Base-by-base conservation (phyloP, 306 rosid species). In the Fragaria nilgerrensis region DNA sequence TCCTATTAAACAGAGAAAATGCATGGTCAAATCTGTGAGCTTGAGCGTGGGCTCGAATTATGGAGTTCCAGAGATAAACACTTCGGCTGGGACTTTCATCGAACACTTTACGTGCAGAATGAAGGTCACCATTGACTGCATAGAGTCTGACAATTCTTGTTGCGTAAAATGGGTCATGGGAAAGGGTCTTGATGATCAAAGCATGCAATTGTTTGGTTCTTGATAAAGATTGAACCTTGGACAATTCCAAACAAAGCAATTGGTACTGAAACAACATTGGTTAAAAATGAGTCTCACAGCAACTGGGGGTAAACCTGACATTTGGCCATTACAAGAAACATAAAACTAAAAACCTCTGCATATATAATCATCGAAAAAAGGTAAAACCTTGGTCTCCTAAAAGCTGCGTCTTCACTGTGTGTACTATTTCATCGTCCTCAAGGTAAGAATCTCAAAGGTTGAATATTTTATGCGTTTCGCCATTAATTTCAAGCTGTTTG, bases 31-130 rank as follows among this genome's bases (percentile, higher is more conserved):
- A 90, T 55, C 76, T 73, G 55, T n/a, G 77, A 73, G 89, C 85
- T 77, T 68, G 81, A 0, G 98, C 96, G 11, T 84, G 84, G 66
- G 95, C 94, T 32, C 98, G 91, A 71, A 94, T 94, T 23, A 94
- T 76, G 65, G 98, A 88, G 64, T 95, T 95, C 96, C 96, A 92
- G 15, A 95, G 91, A 82, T 82, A 92, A 72, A 92, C 90, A 12
- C 85, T 92, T 82, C 79, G 88, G 62, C 32, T 68, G 66, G 92
- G 77, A 79, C 80, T 87, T 87, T 79, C 68, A 39, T 92, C 91
- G 78, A 94, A 94, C 88, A 92, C 69, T 4, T 78, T 80, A 76
- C 87, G 78, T 41, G 95, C 98, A 78, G 81, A 68, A 15, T 29
- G 50, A 17, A 89, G 80, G 68, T 85, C 84, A 10, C 78, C 80